Evolutionary conservation across 116 monocot genomes (phyloP), one percentile per base, ranked within the genome.

Genomic region (Zostera marina): DNA sequence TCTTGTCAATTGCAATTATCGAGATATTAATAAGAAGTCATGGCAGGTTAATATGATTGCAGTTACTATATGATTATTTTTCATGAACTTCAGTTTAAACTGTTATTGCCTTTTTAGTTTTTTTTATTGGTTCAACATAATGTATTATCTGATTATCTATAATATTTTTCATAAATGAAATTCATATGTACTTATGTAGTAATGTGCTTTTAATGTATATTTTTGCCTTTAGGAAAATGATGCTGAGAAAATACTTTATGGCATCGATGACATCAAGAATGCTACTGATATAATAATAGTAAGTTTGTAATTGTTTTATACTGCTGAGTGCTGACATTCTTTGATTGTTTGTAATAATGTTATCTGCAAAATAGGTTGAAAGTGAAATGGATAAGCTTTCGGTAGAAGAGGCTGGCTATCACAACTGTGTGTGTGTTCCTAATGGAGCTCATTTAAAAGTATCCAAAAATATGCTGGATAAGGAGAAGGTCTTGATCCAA

Each of bases 331-430:
- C 5, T 32, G 32, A 32, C 32, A 32, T 32, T 32, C 32, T 32
- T 32, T 32, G 32, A 32, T 32, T 32, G 32, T 32, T 32, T 48
- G 8, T 49, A 51, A 17, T 19, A 12, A 11, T 63, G 3, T 41
- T 4, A 63, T 12, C 12, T 15, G 8, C 22, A 38, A 67, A 54
- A 47, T 58, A 99, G 99, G 99, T 99, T 68, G 91, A 87, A 44
- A 87, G 87, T 74, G 99, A 99, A 69, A 79, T 99, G 5, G 99
- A 99, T 79, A 99, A 99, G 66, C 91, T 99, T 59, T 78, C 99
- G 2, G 67, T 99, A 73, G 91, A 99, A 64, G 99, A 99, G 55
- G 99, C 87, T 65, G 91, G 99, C 22, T 99, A 68, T 58, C 64
- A 56, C 42, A 99, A 99, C 68, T 99, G 99, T 72, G 71, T 99